phyloP scores from a whole-genome alignment of 306 rosid species.

The Gastrolobium bilobum region DNA sequence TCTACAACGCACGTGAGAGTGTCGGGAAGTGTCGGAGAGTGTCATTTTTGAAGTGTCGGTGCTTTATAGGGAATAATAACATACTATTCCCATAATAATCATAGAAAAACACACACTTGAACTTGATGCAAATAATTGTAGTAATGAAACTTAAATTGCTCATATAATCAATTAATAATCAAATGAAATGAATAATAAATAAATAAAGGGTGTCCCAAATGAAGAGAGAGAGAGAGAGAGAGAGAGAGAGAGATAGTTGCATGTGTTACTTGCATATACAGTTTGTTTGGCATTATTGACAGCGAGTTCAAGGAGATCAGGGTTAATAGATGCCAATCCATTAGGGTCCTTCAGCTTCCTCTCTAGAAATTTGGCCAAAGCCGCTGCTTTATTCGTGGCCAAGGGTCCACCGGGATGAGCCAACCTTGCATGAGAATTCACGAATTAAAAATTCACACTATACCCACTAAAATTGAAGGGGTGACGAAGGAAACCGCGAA shows the following conservation, averaged over 20 bases:
- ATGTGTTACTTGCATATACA: conserved; percentile 61
- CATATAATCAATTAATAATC: background rate
- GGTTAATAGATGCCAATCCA: conserved; percentile 76
- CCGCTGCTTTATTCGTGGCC: conserved; percentile 92
- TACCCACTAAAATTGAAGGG: conserved; percentile 44
- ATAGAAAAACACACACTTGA: background rate
- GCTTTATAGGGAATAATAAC: too few relatives aligned
- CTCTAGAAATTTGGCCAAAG: conserved; percentile 86
- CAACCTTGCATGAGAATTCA: conserved; percentile 55
- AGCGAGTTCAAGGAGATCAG: conserved; percentile 76
- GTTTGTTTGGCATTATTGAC: conserved; percentile 78
- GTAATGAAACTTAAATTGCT: conserved; percentile 28
- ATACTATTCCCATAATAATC: conserved; percentile 3
- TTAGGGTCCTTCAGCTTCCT: conserved; percentile 78
- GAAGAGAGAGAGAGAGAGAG: background rate
- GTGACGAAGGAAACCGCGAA: background rate
- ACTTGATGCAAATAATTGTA: background rate
- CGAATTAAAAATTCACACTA: conserved; percentile 16
- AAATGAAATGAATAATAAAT: background rate
- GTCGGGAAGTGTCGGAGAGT: too few relatives aligned
- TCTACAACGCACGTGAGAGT: too few relatives aligned
- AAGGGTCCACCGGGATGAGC: conserved; percentile 98
- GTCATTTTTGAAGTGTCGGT: too few relatives aligned
- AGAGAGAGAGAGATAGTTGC: background rate
- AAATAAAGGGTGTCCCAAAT: background rate